Evolutionary conservation across 2,329 filamentous ascomycete species (phyloP).

Genomic region (Penicillium sumatraense): DNA sequence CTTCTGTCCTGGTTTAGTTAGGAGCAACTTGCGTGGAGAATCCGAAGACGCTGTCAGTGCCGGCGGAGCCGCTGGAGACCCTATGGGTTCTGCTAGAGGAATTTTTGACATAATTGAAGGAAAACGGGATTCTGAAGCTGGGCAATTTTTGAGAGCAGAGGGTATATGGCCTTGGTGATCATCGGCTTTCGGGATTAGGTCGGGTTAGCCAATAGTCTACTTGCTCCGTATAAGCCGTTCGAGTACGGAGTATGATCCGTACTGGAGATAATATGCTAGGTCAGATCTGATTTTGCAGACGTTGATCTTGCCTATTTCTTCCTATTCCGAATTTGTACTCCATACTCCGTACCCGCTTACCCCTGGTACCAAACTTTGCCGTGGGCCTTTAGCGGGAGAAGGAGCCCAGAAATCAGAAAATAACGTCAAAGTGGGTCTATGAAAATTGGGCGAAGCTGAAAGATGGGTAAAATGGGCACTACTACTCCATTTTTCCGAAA

Average conservation of each 20-base stretch:
- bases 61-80: conserved; percentile 27
- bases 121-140: conserved; percentile 35
- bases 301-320: background rate
- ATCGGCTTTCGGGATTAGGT: background rate
- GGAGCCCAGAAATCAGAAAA: background rate
- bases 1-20: conserved; percentile 33
- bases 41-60: conserved; percentile 28
- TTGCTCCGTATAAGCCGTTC: too few species aligned
- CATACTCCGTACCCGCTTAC: background rate
- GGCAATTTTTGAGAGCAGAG: conserved; percentile 32
- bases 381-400: background rate
- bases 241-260: background rate
- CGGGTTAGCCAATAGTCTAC: background rate
- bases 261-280: too few species aligned
- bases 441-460: background rate
- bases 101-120: conserved; percentile 33
- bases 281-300: background rate
- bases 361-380: conserved; percentile 2
- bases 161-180: conserved; percentile 13
- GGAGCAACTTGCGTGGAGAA: conserved; percentile 32
- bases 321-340: background rate
- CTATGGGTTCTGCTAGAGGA: conserved; percentile 26
- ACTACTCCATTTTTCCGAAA: background rate
- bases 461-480: too few species aligned
- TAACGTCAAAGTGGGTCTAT: background rate